Base-by-base conservation (phyloP, 805 yeast species). In the Suhomyces xylopsoci region DNA sequence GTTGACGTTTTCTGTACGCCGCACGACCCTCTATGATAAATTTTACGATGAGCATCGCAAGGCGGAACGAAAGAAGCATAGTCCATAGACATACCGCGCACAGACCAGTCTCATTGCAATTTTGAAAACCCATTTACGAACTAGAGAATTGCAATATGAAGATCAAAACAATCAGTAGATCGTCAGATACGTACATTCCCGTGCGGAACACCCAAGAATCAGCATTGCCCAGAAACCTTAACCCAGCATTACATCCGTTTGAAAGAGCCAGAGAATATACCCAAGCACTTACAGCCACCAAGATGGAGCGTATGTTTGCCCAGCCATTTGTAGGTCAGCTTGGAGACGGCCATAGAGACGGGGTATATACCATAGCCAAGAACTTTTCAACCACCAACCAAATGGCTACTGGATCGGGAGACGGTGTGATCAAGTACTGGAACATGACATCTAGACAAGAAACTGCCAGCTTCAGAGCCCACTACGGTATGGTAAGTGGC, bases 191-290 rank as follows among this genome's bases (percentile, higher is more conserved):
- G 41, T 94, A 93, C 70, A 89, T 94, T 5, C 98, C 99, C 0
- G 97, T 89, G 43, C 78, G 91, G 58, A 90, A 89, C 68, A 83
- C 96, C 0, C 97, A 94, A 67, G 93, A 90, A 62, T 84, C 93
- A 2, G 82, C 93, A 20, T 69, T 90, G 50, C 93, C 97, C 0
- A 81, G 99, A 54, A 94, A 94, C 70, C 74, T 94, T 61, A 87
- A 93, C 65, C 97, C 99, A 1, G 94, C 93, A 20, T 76, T 94
- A 47, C 99, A 94, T 73, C 99, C 97, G 0, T 93, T 94, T 64
- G 98, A 94, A 71, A 79, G 98, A 61, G 97, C 98, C 5, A 80
- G 99, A 65, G 99, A 94, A 70, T 94, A 94, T 64, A 89, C 97
- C 17, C 82, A 92, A 59, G 98, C 98, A 0, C 72, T 94, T 50